A percentile compares a stretch with the other conserved stretches of the same genome.
These are phyloP conservation scores for Aspergillus bombycis DNA, from an alignment of 2,329 filamentous ascomycete species.

Conservation along the genomic window DNA sequence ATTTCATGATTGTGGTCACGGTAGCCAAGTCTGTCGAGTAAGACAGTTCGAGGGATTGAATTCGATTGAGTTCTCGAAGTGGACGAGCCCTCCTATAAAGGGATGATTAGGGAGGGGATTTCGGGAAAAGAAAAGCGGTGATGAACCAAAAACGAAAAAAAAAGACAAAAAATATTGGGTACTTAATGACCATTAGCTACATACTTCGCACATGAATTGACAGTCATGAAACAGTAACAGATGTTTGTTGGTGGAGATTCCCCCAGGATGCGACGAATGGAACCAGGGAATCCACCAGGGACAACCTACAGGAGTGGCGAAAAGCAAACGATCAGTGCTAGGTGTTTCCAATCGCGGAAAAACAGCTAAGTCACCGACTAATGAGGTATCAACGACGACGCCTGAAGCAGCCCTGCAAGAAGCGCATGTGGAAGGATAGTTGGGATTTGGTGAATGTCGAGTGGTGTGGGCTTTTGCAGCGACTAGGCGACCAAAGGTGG, in stretches of 20 bases:
- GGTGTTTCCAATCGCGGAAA: slow-evolving; percentile 9
- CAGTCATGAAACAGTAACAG: slow-evolving; percentile 3
- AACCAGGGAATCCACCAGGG: slow-evolving; percentile 16
- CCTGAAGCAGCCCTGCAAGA: slow-evolving; percentile 2
- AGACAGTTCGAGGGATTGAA: slow-evolving; percentile 10
- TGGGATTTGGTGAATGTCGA: neutral
- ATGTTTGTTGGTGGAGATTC: slow-evolving; percentile 9
- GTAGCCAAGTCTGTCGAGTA: slow-evolving; percentile 9
- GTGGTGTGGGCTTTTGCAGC: neutral
- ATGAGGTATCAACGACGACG: neutral
- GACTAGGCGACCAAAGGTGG: slow-evolving; percentile 18
- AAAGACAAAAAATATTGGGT: slow-evolving; percentile 7
- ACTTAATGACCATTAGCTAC: slow-evolving; percentile 14
- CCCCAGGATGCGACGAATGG: slow-evolving; percentile 9
- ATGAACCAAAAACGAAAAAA: slow-evolving; percentile 5
- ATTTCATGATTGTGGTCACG: slow-evolving; percentile 28
- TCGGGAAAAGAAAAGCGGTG: slow-evolving; percentile 7
- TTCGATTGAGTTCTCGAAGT: neutral
- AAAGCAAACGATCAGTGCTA: slow-evolving; percentile 4
- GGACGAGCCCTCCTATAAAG: slow-evolving; percentile 19
- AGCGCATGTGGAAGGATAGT: neutral
- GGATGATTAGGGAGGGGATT: slow-evolving; percentile 2
- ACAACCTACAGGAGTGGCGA: slow-evolving; percentile 16
- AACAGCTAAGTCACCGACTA: slow-evolving; percentile 8
- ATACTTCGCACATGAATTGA: slow-evolving; percentile 4